Evolutionary conservation across 768 basidiomycete genomes (phyloP).

Genomic region (Podaxis sp.): DNA sequence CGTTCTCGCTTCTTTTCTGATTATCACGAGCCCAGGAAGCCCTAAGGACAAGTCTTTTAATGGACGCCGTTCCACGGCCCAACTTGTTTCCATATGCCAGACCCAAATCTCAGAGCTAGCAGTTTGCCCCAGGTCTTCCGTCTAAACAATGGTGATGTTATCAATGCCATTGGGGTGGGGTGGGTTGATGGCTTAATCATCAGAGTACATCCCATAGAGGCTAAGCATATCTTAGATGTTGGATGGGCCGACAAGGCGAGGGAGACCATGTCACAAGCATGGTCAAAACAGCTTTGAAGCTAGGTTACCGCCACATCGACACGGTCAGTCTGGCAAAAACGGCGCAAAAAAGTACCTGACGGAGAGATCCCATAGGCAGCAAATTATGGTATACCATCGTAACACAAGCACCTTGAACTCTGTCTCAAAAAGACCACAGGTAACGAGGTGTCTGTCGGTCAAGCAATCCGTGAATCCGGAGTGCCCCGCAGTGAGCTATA

Average conservation of each 20-base stretch:
- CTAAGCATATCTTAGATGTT: conserved; percentile 19
- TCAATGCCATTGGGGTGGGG: conserved; percentile 26
- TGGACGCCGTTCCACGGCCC: not conserved
- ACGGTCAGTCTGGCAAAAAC: conserved; percentile 17
- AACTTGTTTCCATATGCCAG: not conserved
- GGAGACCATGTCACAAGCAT: conserved; percentile 20
- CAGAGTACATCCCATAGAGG: not conserved
- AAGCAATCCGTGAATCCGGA: conserved; percentile 33
- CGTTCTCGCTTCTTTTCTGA: not conserved
- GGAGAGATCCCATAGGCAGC: not conserved
- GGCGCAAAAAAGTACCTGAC: not conserved
- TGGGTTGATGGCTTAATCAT: conserved; percentile 8
- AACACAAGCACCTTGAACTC: conserved; percentile 5
- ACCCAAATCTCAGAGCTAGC: not conserved
- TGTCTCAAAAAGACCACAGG: conserved; percentile 14
- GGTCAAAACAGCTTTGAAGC: conserved; percentile 18
- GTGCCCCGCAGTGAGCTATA: conserved; percentile 34
- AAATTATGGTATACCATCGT: conserved; percentile 6
- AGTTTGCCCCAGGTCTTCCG: conserved; percentile 7
- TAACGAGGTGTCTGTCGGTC: conserved; percentile 33
- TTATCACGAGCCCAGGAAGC: not conserved
- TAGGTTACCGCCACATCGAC: conserved; percentile 33
- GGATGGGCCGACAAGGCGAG: conserved; percentile 27
- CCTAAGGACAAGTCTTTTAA: not conserved
- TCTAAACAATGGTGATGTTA: conserved; percentile 21